phyloP scores from a whole-genome alignment of 2,329 filamentous ascomycete genomes.

The Ophiocordyceps camponoti-saundersi region DNA sequence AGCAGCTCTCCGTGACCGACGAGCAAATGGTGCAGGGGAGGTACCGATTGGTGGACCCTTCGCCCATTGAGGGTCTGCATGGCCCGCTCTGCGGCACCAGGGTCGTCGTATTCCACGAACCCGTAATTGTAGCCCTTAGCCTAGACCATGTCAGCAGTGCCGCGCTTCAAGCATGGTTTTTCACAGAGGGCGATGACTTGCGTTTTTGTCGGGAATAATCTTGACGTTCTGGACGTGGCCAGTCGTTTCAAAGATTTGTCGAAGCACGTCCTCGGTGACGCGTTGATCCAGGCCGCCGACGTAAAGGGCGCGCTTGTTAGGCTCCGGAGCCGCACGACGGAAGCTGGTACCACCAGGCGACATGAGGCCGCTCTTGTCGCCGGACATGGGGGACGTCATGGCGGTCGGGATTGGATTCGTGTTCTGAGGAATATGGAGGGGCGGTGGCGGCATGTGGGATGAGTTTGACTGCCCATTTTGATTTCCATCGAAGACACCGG shows the following conservation, averaged over 20 bases:
- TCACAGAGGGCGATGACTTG: slow-evolving; percentile 29
- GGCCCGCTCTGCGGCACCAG: slow-evolving; percentile 84
- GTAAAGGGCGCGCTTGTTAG: slow-evolving; percentile 95
- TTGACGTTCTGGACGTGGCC: slow-evolving; percentile 98
- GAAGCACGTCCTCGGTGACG: slow-evolving; percentile 89
- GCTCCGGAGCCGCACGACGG: slow-evolving; percentile 85
- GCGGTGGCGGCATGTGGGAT: slow-evolving; percentile 74
- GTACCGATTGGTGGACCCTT: slow-evolving; percentile 84
- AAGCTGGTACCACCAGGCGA: slow-evolving; percentile 71
- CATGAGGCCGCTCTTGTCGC: slow-evolving; percentile 49
- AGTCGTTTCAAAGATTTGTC: slow-evolving; percentile 97
- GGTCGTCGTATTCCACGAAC: slow-evolving; percentile 97
- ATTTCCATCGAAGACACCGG: slow-evolving; percentile 56
- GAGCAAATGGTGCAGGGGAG: not conserved
- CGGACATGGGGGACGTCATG: slow-evolving; percentile 74
- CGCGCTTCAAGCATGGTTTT: not conserved
- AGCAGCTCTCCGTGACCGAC: not conserved
- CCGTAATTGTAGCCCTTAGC: slow-evolving; percentile 98
- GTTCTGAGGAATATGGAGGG: slow-evolving; percentile 89
- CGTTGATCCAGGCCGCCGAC: slow-evolving; percentile 88
- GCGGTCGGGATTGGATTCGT: slow-evolving; percentile 89
- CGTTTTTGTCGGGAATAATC: slow-evolving; percentile 99
- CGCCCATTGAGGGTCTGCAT: slow-evolving; percentile 96
- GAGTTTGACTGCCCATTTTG: slow-evolving; percentile 55
- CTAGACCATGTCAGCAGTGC: slow-evolving; percentile 22